A percentile compares a stretch with the other conserved stretches of the same genome.
These are phyloP conservation scores for Ogataea saltuana DNA, from an alignment of 805 yeast species.

Conservation along the genomic window DNA sequence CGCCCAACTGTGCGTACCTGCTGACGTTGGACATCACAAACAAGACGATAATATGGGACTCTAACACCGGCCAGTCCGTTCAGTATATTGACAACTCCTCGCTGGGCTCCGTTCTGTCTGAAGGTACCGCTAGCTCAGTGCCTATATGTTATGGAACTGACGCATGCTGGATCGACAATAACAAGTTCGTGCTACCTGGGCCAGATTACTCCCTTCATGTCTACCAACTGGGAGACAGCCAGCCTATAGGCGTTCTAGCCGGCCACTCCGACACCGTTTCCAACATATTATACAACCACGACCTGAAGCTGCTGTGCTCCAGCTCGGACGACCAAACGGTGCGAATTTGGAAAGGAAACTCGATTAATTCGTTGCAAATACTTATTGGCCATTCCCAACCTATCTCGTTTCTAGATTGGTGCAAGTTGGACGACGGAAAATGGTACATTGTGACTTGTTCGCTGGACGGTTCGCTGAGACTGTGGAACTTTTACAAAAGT, in stretches of 20 bases:
- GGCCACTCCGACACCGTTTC: conserved; percentile 71
- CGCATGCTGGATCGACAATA: conserved; percentile 72
- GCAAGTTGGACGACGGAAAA: conserved; percentile 32
- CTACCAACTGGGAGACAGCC: conserved; percentile 48
- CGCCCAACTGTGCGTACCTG: conserved; percentile 49
- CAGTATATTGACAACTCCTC: conserved; percentile 43
- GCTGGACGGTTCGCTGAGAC: conserved; percentile 66
- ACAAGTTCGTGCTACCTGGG: conserved; percentile 72
- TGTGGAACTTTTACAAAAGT: conserved; percentile 63
- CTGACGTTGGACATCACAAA: conserved; percentile 61
- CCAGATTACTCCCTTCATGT: conserved; percentile 54
- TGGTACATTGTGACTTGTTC: conserved; percentile 53
- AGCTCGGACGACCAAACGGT: conserved; percentile 77
- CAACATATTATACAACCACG: conserved; percentile 52
- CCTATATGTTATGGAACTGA: conserved; percentile 45
- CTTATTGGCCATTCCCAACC: conserved; percentile 59
- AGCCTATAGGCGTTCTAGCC: conserved; percentile 50
- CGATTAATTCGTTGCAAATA: conserved; percentile 50
- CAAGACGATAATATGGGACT: conserved; percentile 66
- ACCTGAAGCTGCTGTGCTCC: conserved; percentile 59
- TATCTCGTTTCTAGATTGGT: conserved; percentile 58
- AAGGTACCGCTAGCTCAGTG: conserved; percentile 8
- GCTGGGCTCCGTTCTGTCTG: not conserved
- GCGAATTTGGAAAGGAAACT: conserved; percentile 73
- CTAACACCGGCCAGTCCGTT: conserved; percentile 49